Conservation (phyloP, 352 stramenopile genomes). For the Globisporangium apiculatum region DNA sequence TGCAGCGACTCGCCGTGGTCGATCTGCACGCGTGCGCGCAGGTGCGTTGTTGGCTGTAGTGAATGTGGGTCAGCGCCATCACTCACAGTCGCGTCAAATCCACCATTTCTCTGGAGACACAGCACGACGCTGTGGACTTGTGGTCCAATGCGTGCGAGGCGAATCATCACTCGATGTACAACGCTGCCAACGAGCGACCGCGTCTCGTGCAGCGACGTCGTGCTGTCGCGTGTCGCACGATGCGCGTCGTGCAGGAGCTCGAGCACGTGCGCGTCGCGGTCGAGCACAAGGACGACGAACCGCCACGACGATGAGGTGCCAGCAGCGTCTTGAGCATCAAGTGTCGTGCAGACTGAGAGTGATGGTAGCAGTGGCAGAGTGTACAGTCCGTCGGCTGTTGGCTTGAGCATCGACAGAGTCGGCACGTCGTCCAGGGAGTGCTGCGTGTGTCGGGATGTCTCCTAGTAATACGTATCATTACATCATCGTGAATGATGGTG, state of each 20-base stretch:
- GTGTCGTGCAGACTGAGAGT: slow-evolving; percentile 35
- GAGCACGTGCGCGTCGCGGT: slow-evolving; percentile 53
- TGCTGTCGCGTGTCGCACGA: slow-evolving; percentile 22
- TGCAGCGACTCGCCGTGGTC: slow-evolving; percentile 48
- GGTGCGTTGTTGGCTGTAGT: too few relatives aligned
- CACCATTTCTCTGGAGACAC: slow-evolving; percentile 27
- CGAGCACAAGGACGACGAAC: slow-evolving; percentile 46
- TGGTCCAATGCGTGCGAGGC: slow-evolving; percentile 22
- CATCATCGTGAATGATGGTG: too few relatives aligned
- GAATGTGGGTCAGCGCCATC: too few relatives aligned
- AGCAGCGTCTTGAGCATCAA: slow-evolving; percentile 16
- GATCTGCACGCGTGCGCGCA: slow-evolving; percentile 25
- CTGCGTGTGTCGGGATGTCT: slow-evolving; percentile 2
- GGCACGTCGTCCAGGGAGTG: slow-evolving; percentile 31
- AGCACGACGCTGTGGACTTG: slow-evolving; percentile 52
- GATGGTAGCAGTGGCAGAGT: slow-evolving; percentile 35
- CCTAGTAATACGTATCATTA: slow-evolving; percentile 7
- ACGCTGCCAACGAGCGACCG: slow-evolving; percentile 41
- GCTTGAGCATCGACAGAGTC: slow-evolving; percentile 44
- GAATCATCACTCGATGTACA: slow-evolving; percentile 40
- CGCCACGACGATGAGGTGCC: slow-evolving; percentile 42
- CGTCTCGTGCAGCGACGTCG: slow-evolving; percentile 28
- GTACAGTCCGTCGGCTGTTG: slow-evolving; percentile 34
- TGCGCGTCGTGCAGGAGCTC: slow-evolving; percentile 57
- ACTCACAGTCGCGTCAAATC: not conserved